phyloP scores from a whole-genome alignment of 352 stramenopile species.

The Phytophthora pinifolia region DNA sequence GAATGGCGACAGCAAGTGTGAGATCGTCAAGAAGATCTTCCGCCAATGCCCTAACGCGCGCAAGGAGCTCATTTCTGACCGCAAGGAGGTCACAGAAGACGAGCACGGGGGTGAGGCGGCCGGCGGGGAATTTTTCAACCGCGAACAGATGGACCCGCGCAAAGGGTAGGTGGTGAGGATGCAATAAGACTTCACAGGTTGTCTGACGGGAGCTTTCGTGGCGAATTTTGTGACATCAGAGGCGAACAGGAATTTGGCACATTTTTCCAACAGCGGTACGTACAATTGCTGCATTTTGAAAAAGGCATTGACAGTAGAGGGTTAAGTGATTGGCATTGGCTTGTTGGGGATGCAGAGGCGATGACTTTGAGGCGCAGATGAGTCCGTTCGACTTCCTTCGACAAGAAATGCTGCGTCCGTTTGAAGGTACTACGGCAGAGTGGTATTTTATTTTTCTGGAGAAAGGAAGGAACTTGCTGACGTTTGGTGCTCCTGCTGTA shows the following conservation, averaged over 20 bases:
- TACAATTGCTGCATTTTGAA: constrained; percentile 10
- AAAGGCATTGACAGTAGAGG: not conserved
- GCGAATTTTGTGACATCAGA: constrained; percentile 4
- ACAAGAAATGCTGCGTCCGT: constrained; percentile 80
- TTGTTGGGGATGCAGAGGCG: constrained; percentile 36
- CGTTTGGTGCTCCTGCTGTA: constrained; percentile 15
- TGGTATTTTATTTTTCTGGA: too few relatives aligned
- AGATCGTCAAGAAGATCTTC: constrained; percentile 87
- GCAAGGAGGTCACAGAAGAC: constrained; percentile 76
- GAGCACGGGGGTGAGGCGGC: constrained; percentile 54
- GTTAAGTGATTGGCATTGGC: constrained; percentile 1
- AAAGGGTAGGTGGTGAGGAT: constrained; percentile 31
- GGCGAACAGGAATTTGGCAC: constrained; percentile 39
- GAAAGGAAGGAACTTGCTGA: too few relatives aligned
- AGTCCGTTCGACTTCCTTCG: constrained; percentile 81
- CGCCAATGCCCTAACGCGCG: constrained; percentile 69
- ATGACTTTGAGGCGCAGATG: constrained; percentile 77
- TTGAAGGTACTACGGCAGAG: too few relatives aligned
- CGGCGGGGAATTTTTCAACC: constrained; percentile 67
- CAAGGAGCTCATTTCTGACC: constrained; percentile 79
- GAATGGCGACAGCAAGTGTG: constrained; percentile 85
- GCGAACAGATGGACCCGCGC: constrained; percentile 61
- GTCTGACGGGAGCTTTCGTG: not conserved
- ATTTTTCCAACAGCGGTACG: constrained; percentile 62
- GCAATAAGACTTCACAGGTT: not conserved